Conservation (phyloP, 768 basidiomycete genomes). For the Hemileccinum impolitum region DNA sequence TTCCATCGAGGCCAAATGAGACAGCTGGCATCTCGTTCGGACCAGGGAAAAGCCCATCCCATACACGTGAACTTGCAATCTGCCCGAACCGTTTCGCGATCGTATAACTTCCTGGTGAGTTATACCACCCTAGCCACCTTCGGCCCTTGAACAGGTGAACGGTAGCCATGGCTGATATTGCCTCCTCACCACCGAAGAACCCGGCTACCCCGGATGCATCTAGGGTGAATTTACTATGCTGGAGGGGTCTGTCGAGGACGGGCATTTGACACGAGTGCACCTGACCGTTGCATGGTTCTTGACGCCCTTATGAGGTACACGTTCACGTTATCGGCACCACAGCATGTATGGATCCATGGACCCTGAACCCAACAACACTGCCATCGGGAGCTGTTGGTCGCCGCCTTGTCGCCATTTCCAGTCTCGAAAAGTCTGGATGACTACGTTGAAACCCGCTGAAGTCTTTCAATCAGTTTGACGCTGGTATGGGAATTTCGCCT, state of each 20-base stretch:
- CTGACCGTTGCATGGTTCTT: background rate
- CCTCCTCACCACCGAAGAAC: slow-evolving; percentile 38
- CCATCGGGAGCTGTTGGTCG: no score
- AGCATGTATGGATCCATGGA: no score
- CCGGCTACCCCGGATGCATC: slow-evolving; percentile 33
- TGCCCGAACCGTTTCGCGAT: slow-evolving; percentile 32
- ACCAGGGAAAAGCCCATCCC: slow-evolving; percentile 34
- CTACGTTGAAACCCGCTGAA: no score
- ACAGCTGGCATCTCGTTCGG: slow-evolving; percentile 23
- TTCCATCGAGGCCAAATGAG: slow-evolving; percentile 30
- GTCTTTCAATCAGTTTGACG: background rate
- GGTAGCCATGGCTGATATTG: slow-evolving; percentile 35
- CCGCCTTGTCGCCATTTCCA: no score
- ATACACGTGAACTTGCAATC: slow-evolving; percentile 26
- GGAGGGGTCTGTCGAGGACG: slow-evolving; percentile 12
- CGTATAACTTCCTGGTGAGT: slow-evolving; percentile 35
- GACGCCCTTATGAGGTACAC: no score
- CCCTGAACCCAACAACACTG: no score
- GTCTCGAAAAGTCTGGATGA: no score
- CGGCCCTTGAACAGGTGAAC: slow-evolving; percentile 32
- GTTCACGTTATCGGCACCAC: no score
- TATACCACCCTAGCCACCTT: slow-evolving; percentile 36
- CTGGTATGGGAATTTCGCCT: background rate
- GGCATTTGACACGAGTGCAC: slow-evolving; percentile 10
- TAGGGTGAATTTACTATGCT: slow-evolving; percentile 13